phyloP scores from a whole-genome alignment of 139 green algal species.

The Picochlorum sp. region DNA sequence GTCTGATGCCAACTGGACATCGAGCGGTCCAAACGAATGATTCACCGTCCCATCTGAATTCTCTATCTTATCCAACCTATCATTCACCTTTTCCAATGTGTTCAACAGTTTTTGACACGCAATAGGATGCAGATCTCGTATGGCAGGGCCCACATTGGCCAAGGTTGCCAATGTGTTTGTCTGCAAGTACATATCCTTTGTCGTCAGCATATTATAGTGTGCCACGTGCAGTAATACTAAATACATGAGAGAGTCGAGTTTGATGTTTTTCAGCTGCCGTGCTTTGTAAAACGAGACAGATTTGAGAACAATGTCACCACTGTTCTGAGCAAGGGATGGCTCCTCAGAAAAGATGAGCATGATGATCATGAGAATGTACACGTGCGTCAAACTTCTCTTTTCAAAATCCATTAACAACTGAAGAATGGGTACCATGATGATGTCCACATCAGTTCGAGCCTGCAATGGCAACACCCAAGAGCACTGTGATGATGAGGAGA shows the following conservation, averaged over 20 bases:
- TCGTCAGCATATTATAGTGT: conserved; percentile 54
- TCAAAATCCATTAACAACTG: conserved; percentile 32
- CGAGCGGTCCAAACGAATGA: conserved; percentile 4
- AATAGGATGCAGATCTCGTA: conserved; percentile 50
- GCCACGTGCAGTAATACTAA: conserved; percentile 66
- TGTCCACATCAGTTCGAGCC: conserved; percentile 50
- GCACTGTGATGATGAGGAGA: background rate
- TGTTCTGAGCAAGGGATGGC: conserved; percentile 55
- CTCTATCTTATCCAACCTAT: background rate
- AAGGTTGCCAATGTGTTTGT: conserved; percentile 84
- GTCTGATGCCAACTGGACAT: conserved; percentile 66
- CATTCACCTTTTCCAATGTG: conserved; percentile 27
- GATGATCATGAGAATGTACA: conserved; percentile 79
- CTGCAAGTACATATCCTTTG: conserved; percentile 73
- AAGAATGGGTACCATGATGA: conserved; percentile 66
- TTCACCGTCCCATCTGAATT: too few species aligned
- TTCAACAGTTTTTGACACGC: conserved; percentile 68
- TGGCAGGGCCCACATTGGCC: conserved; percentile 74
- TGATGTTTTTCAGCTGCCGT: conserved; percentile 44
- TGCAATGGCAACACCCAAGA: background rate
- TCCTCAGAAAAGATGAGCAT: conserved; percentile 82
- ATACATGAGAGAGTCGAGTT: conserved; percentile 65
- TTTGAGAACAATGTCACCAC: conserved; percentile 55
- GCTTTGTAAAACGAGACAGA: conserved; percentile 70
- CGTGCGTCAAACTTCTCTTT: conserved; percentile 28